A percentile compares a stretch with the other conserved stretches of the same genome.
These are phyloP conservation scores for Sporodiniella umbellata DNA, from an alignment of 371 early-diverging fungal genomes.

Conservation along the genomic window DNA sequence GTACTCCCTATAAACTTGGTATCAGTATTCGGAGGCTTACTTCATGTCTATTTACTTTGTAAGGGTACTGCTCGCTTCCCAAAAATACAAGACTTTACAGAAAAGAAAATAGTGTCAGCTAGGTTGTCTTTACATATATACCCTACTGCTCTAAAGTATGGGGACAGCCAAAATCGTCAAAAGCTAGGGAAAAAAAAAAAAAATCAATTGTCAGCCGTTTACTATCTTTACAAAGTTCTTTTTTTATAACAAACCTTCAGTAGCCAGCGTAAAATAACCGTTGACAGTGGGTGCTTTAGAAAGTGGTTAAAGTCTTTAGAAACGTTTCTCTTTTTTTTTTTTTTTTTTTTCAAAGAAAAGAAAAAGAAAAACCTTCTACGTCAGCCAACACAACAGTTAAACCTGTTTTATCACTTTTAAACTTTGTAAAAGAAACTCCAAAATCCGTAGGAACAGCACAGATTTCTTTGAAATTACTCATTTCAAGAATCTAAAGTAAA, in stretches of 20 bases:
- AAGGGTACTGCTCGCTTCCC: conserved; percentile 67
- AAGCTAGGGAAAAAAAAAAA: conserved; percentile 27
- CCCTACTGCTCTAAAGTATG: conserved; percentile 71
- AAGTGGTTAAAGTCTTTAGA: background rate
- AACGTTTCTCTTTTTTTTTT: background rate
- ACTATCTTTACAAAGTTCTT: background rate
- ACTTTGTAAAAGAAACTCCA: conserved; percentile 53
- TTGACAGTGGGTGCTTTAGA: conserved; percentile 59
- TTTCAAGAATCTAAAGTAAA: conserved; percentile 1
- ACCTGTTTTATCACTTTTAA: conserved; percentile 53
- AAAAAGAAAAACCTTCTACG: conserved; percentile 49
- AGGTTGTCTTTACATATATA: background rate
- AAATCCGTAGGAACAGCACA: conserved; percentile 38
- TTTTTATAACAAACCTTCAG: conserved; percentile 48
- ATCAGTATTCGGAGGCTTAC: background rate
- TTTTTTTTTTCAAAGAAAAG: background rate
- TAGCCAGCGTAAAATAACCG: conserved; percentile 63
- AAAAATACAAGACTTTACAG: conserved; percentile 56
- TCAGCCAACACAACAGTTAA: conserved; percentile 60
- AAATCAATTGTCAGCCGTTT: background rate
- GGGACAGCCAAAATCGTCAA: conserved; percentile 69
- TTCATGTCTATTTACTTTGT: conserved; percentile 43
- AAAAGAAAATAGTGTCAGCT: background rate
- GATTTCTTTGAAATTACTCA: conserved; percentile 32
- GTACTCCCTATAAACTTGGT: too few relatives aligned